Evolutionary conservation across 1,284 basidiomycete species (phyloP), one percentile per base, ranked within the genome.

Genomic region (Ustilago loliicola): DNA sequence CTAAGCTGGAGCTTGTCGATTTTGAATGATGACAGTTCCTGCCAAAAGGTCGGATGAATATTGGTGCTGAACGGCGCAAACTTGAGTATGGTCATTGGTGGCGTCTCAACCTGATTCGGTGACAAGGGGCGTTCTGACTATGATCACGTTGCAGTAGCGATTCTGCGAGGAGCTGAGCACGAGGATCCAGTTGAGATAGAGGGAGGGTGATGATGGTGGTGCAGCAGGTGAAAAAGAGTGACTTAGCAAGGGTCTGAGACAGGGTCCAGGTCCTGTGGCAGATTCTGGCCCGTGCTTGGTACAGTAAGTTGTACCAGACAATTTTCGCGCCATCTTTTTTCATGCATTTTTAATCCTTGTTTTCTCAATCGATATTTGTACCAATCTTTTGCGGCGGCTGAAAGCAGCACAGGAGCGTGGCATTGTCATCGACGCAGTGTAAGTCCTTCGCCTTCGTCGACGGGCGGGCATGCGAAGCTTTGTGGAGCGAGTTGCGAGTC

Each of bases 31-130:
- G 94, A 93, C 47, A 99, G 91, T 59, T 92, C 91, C 75, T 97
- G 93, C 96, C 96, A 99, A 87, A 98, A 96, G 2, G 91, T 89
- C 0, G 96, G 95, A 73, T 95, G 91, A 3, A 97, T 93, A 59
- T 93, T 90, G 1, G 95, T 95, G 8, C 91, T 89, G 79, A 98
- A 91, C 0, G 95, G 95, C 32, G 92, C 89, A 84, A 98, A 98
- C 86, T 96, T 94, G 30, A 96, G 84, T 11, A 88, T 68, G 29
- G 58, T 42, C 70, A 76, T 79, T 8, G 27, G 8, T 19, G 27
- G 34, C 19, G 8, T 40, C 6, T 17, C 25, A 27, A 25, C 48
- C 17, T 36, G 21, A 21, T 8, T n/a, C 25, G 11, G 29, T 27
- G 40, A 19, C 13, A 42, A 3, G 40, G 40, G 6, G 5, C 17